Conservation (phyloP, 345 rosid genomes). For the Pelargonium nanum region DNA sequence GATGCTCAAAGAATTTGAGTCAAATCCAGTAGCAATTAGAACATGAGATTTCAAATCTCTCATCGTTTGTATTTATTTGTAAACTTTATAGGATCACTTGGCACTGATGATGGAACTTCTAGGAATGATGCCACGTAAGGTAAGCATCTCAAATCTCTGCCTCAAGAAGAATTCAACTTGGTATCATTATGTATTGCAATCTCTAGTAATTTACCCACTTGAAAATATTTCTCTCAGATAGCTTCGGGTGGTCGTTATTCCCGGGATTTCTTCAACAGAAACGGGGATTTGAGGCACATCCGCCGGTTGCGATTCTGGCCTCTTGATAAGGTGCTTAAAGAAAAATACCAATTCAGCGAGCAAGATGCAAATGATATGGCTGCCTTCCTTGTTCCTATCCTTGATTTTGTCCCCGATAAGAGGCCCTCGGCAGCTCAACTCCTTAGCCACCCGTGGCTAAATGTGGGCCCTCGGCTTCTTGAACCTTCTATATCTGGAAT, state of each 20-base stretch:
- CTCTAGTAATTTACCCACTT: not conserved
- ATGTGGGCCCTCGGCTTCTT: slow-evolving; percentile 39
- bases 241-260: slow-evolving; percentile 75
- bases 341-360: slow-evolving; percentile 70
- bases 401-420: slow-evolving; percentile 71
- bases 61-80: not conserved
- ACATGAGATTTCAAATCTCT: no score
- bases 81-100: slow-evolving; percentile 66
- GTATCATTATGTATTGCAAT: not conserved
- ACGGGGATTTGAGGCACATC: slow-evolving; percentile 80
- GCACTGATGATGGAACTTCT: slow-evolving; percentile 97
- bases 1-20: no score
- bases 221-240: slow-evolving; percentile 32
- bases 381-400: slow-evolving; percentile 67
- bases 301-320: slow-evolving; percentile 70
- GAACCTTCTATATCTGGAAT: slow-evolving; percentile 26
- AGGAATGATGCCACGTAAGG: slow-evolving; percentile 85
- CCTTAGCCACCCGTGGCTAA: slow-evolving; percentile 71
- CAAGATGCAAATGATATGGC: slow-evolving; percentile 65
- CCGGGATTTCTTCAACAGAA: slow-evolving; percentile 65
- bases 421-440: slow-evolving; percentile 78
- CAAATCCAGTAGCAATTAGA: no score
- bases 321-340: slow-evolving; percentile 52
- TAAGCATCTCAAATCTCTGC: slow-evolving; percentile 13
- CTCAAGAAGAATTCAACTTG: not conserved